Conservation (phyloP, 257 asterid genomes). For the Leonotis leonurus region DNA sequence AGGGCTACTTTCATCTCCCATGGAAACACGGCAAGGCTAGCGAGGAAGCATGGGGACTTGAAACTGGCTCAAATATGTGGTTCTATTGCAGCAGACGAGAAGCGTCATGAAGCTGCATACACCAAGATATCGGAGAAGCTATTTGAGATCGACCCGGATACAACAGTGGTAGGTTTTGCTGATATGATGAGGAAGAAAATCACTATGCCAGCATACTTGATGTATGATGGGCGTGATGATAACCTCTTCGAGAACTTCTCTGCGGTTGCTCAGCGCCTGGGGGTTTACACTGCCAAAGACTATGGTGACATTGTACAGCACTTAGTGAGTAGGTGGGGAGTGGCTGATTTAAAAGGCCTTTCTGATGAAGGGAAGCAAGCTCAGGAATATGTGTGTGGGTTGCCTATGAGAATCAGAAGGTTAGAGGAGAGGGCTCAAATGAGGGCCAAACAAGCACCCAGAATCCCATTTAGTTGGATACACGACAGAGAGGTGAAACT, state of each 20-base stretch:
- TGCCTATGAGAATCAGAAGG: conserved; percentile 43
- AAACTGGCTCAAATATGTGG: conserved; percentile 66
- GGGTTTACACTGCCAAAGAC: conserved; percentile 49
- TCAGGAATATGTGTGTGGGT: conserved; percentile 51
- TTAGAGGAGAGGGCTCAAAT: conserved; percentile 48
- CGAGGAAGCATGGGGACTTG: conserved; percentile 46
- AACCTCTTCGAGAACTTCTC: conserved; percentile 51
- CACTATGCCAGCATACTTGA: conserved; percentile 59
- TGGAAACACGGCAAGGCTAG: conserved; percentile 59
- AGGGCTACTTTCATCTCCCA: conserved; percentile 62
- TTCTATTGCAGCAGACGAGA: conserved; percentile 54
- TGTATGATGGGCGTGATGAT: conserved; percentile 58
- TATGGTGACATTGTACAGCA: conserved; percentile 54
- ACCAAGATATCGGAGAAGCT: conserved; percentile 55
- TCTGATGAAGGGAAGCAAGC: conserved; percentile 45
- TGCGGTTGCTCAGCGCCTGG: conserved; percentile 54
- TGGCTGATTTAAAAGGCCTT: conserved; percentile 34
- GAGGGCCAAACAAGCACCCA: conserved; percentile 38
- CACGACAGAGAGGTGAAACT: conserved; percentile 44
- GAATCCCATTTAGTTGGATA: conserved; percentile 52
- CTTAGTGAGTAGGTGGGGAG: conserved; percentile 52
- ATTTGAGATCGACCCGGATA: conserved; percentile 52
- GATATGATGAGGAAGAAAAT: conserved; percentile 69
- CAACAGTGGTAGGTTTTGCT: conserved; percentile 48
- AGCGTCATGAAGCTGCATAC: conserved; percentile 62